Evolutionary conservation across 139 green algal genomes (phyloP), one percentile per base, ranked within the genome.

Genomic region (Chlamydomonas applanata): DNA sequence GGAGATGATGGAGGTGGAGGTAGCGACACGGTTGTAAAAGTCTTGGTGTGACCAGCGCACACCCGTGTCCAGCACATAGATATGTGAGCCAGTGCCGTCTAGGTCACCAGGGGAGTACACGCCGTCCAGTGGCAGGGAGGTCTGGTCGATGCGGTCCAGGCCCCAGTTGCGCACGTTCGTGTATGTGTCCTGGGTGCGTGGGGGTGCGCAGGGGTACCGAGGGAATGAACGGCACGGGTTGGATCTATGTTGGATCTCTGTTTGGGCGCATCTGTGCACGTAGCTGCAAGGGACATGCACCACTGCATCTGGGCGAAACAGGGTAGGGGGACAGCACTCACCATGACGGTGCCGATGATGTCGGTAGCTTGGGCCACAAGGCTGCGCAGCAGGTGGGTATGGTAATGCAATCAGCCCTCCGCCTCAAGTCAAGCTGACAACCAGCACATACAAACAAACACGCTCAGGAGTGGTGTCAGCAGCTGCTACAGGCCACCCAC

Each of bases 101-200:
- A 86, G 81, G 53, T 57, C 52, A 22, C 78, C 83, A 3, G 77
- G 71, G 32, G 32, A 30, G 72, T 72, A 88, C 19, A 29, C 19
- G 40, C 73, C 77, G 36, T 80, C 66, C 30, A 85, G 60, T 25
- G 78, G 78, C 4, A 87, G 73, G 13, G 24, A 34, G 0, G 65
- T 32, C 74, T 88, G 87, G 78, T 92, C 79, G 20, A 92, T 86
- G 57, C 87, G 80, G 71, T 92, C 87, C 52, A 91, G 67, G 27
- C 85, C 79, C 78, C 81, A 84, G 4, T 60, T 77, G 34, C 60
- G 22, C 0, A 66, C 32, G 35, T 60, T 72, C 34, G 14, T 29
- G 32, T 74, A 57, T 22, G n/a, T 22, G 54, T 54, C 30, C 14
- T 56, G 54, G 24, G 24, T 16, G 40, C 11, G 40, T 49, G 40